Evolutionary conservation across 75 land plant genomes (phyloP), one percentile per base, ranked within the genome.

Genomic region (Pinus taeda): DNA sequence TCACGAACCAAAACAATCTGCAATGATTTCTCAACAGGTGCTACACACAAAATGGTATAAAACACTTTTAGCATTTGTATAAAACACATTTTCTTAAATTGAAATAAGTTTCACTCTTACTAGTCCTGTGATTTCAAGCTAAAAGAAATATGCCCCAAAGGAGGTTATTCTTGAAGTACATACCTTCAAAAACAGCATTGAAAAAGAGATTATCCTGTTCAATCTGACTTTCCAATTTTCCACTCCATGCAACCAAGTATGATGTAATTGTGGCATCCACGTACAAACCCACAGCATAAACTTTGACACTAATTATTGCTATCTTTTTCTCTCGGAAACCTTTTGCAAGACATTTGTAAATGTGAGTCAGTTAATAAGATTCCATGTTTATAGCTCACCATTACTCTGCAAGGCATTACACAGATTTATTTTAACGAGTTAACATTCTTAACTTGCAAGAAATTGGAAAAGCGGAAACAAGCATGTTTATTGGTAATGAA

Each of bases 21-120:
- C 26, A 82, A 36, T 6, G 80, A 73, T 62, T 82, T 82, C 83
- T 82, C 80, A 12, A 82, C 71, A 26, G 80, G 80, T 72, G 80
- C 63, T 61, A 61, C 9, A 4, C 26, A 22, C 24, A 22, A 61
- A 61, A 24, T 8, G 7, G 24, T 24, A 2, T n/a, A 24, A 61
- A 61, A 61, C 21, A 61, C 63, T 61, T 11, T 61, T 61, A 61
- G 63, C 63, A 8, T 61, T 4, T 22, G 55, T 49, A 49, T 49
- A 9, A 49, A 49, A 11, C 55, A 9, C 12, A 11, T 9, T 49
- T 11, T 49, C 55, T 49, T 9, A 49, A 49, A 49, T 49, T 49
- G 55, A 49, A 49, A 9, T 49, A 49, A 49, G 11, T 49, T 49
- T 49, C 12, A 9, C 9, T 49, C 55, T 9, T 49, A 49, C 12